Conservation (phyloP, 371 early-diverging fungal genomes). For the Haplosporangium sp. region DNA sequence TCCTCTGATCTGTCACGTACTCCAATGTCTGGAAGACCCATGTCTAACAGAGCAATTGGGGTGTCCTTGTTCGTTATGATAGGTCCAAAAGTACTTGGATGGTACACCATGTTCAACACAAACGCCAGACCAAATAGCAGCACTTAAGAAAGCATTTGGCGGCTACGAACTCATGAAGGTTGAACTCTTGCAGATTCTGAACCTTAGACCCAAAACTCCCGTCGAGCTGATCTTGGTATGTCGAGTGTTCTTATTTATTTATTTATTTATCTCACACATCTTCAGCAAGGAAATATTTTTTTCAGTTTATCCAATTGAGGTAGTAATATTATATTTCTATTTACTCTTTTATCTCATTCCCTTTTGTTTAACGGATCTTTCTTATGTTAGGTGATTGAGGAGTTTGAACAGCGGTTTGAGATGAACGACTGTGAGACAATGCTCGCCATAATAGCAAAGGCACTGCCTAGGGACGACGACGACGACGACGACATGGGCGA, state of each 20-base stretch:
- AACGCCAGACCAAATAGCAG: conserved; percentile 33
- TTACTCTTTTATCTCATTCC: neutral
- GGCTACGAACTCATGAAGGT: conserved; percentile 46
- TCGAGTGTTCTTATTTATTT: neutral
- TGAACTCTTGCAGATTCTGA: conserved; percentile 51
- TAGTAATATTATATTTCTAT: neutral
- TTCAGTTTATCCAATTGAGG: neutral
- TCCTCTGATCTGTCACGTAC: neutral
- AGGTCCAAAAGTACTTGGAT: conserved; percentile 50
- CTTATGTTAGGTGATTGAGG: conserved; percentile 42
- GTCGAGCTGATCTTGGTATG: conserved; percentile 51
- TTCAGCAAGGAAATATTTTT: neutral
- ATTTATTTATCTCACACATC: neutral
- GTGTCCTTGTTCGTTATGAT: neutral
- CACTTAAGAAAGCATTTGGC: conserved; percentile 30
- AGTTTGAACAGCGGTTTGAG: conserved; percentile 46
- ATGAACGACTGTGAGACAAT: conserved; percentile 27
- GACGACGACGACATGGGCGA: neutral
- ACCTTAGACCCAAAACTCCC: conserved; percentile 41
- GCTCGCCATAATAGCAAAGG: conserved; percentile 22
- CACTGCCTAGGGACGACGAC: conserved; percentile 43
- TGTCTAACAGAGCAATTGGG: too few relatives aligned
- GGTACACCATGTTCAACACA: conserved; percentile 49
- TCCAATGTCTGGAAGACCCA: too few relatives aligned
- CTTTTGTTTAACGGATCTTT: neutral